phyloP scores from a whole-genome alignment of 306 rosid species.

The Citrullus colocynthis region DNA sequence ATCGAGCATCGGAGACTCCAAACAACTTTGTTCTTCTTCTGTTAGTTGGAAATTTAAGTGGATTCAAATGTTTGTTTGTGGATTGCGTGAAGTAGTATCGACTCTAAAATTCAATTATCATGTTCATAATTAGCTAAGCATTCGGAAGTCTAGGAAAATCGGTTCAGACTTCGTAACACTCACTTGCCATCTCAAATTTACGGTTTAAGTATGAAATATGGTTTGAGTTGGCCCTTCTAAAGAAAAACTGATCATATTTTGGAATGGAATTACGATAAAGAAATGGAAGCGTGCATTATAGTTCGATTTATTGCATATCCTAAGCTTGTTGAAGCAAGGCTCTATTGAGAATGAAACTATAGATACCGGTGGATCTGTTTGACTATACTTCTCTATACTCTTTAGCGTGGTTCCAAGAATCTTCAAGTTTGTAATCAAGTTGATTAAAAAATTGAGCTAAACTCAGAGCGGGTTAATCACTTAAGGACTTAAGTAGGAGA shows the following conservation, averaged over 20 bases:
- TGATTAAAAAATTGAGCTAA: neutral
- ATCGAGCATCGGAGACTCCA: neutral
- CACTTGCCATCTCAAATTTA: neutral
- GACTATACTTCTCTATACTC: neutral
- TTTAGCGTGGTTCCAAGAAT: neutral
- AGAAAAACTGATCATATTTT: neutral
- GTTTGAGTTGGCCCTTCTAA: neutral
- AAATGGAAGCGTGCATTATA: neutral
- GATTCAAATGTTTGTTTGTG: conserved; percentile 1
- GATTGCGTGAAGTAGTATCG: neutral
- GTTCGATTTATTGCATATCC: neutral
- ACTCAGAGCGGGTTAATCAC: neutral
- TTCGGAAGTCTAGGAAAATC: neutral
- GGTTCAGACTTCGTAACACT: neutral
- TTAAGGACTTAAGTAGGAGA: neutral
- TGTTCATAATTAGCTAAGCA: neutral
- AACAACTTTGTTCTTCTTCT: neutral
- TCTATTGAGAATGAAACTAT: neutral
- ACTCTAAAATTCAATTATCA: neutral
- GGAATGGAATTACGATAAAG: conserved; percentile 1
- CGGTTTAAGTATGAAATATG: neutral
- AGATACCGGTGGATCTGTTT: neutral
- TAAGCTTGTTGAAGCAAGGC: neutral
- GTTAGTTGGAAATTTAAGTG: neutral
- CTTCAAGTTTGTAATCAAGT: neutral